Evolutionary conservation across 305 asterid genomes (phyloP).

Genomic region (Fraxinus xanthoxyloides): DNA sequence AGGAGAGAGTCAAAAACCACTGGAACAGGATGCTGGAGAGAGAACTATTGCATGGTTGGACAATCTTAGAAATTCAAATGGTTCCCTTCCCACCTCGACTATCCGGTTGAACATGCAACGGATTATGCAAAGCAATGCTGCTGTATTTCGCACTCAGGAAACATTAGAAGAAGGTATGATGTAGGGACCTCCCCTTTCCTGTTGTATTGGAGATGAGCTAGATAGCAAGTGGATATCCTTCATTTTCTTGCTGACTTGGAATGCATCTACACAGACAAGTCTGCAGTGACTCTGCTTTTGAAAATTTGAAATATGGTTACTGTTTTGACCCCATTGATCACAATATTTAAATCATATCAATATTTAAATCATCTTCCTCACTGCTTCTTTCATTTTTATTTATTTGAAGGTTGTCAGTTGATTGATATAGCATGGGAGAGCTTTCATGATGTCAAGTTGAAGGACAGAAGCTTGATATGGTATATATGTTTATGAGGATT

Average conservation of each 20-base stretch:
- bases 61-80: conserved; percentile 88
- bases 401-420: conserved; percentile 68
- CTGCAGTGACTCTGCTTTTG: not conserved
- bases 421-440: conserved; percentile 92
- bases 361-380: conserved; percentile 3
- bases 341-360: not conserved
- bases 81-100: conserved; percentile 83
- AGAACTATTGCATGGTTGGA: conserved; percentile 91
- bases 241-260: not conserved
- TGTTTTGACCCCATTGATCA: conserved; percentile 7
- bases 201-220: not conserved
- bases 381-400: conserved; percentile 8
- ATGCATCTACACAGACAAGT: not conserved
- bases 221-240: not conserved
- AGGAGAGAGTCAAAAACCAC: conserved; percentile 82
- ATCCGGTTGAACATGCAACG: conserved; percentile 94
- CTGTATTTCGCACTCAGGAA: conserved; percentile 96
- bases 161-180: conserved; percentile 87
- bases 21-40: conserved; percentile 88
- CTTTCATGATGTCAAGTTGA: conserved; percentile 78
- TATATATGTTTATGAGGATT: conserved; percentile 25
- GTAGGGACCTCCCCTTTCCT: not conserved
- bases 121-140: conserved; percentile 94
- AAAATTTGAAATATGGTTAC: not conserved
- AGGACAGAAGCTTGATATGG: conserved; percentile 93